phyloP scores from a whole-genome alignment of 2,329 filamentous ascomycete genomes.

The Ophiostoma novo-ulmi region DNA sequence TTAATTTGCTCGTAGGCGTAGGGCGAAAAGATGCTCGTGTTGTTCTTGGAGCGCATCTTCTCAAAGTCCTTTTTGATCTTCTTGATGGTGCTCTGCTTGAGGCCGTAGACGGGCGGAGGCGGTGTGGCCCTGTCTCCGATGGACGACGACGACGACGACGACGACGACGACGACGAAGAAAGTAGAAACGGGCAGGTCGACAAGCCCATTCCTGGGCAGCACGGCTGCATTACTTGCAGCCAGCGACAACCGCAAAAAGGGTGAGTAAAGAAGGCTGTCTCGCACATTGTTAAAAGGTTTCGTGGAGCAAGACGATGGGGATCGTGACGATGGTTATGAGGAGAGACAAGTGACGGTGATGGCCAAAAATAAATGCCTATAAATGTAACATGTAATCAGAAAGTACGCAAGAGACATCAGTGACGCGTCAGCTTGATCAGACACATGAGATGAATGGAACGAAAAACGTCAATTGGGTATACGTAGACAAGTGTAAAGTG shows the following conservation, averaged over 20 bases:
- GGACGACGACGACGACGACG: background rate
- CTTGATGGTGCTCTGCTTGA: background rate
- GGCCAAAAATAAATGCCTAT: background rate
- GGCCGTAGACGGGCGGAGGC: slow-evolving; percentile 9
- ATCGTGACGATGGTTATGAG: background rate
- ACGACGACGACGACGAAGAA: slow-evolving; percentile 4
- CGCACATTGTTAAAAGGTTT: slow-evolving; percentile 41
- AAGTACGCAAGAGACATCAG: background rate
- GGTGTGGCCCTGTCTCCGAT: slow-evolving; percentile 36
- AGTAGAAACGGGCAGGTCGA: slow-evolving; percentile 43
- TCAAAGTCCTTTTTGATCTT: background rate
- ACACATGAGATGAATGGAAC: background rate
- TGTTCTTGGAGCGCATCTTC: background rate
- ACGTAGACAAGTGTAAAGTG: background rate
- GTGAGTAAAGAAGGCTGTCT: slow-evolving; percentile 45
- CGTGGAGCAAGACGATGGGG: background rate
- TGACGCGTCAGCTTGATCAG: background rate
- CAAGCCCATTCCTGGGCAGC: slow-evolving; percentile 48
- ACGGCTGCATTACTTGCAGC: slow-evolving; percentile 45
- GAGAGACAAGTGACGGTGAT: background rate
- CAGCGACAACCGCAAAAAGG: slow-evolving; percentile 49
- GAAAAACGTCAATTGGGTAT: slow-evolving; percentile 6
- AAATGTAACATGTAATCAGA: background rate
- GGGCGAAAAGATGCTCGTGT: background rate
- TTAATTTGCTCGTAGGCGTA: background rate